Percentiles rank a stretch among this genome's conserved stretches.
Conservation (phyloP, 2,329 filamentous ascomycete genomes). For the Rachicladosporium sp. region DNA sequence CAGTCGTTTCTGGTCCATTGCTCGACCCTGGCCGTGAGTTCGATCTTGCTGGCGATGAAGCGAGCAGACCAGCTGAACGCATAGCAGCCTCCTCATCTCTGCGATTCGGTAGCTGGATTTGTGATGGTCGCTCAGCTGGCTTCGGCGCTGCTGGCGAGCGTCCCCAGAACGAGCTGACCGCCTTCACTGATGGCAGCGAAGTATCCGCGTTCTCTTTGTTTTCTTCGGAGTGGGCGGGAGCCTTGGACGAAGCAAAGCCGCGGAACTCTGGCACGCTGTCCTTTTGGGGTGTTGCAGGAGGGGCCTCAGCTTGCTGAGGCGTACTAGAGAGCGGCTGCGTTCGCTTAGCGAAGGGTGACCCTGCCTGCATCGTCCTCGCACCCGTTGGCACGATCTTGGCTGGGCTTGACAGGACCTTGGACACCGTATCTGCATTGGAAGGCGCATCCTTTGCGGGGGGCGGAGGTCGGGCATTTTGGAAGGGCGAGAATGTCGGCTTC, state of each 20-base stretch:
- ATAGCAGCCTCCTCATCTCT: slow-evolving; percentile 40
- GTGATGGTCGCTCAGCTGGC: slow-evolving; percentile 17
- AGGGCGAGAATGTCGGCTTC: slow-evolving; percentile 1
- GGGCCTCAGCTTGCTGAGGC: no score
- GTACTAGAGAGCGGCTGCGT: no score
- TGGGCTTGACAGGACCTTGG: no score
- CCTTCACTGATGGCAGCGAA: slow-evolving; percentile 30
- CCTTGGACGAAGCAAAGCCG: slow-evolving; percentile 13
- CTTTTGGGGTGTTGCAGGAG: slow-evolving; percentile 4
- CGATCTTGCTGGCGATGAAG: slow-evolving; percentile 18
- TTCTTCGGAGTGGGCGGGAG: slow-evolving; percentile 11
- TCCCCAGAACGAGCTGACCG: slow-evolving; percentile 33
- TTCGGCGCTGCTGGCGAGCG: neutral
- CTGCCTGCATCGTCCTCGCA: no score
- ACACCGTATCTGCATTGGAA: no score
- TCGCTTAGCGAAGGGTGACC: no score
- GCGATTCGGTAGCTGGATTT: slow-evolving; percentile 37
- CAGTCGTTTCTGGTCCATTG: slow-evolving; percentile 6
- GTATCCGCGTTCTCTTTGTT: slow-evolving; percentile 23
- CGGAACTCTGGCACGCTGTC: slow-evolving; percentile 10
- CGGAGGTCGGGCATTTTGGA: no score
- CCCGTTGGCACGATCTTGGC: neutral
- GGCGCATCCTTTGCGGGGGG: no score
- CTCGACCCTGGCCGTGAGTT: slow-evolving; percentile 12
- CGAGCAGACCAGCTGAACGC: slow-evolving; percentile 34